Evolutionary conservation across 2,329 filamentous ascomycete genomes (phyloP), one percentile per base, ranked within the genome.

Genomic region (Aquanectria penicillioides): DNA sequence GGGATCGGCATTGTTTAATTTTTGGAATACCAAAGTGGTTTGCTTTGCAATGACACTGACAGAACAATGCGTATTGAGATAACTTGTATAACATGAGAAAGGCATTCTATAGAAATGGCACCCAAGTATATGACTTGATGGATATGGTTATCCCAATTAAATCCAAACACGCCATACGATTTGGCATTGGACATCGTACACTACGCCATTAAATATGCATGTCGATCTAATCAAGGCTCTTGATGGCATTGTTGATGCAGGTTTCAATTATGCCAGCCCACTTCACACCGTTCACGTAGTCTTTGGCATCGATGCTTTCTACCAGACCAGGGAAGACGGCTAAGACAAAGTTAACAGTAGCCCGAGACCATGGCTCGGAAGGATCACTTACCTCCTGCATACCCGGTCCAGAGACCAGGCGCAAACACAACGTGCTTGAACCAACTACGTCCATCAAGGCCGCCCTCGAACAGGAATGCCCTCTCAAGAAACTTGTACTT

Each of bases 341-440:
- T 84, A 15, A 1, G 17, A 13, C 1, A 6, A 50, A 15, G 25
- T 63, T 40, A 65, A 59, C n/a, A 13, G 6, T 6, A 18, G 6
- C 20, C 12, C 2, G 9, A 26, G 4, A 7, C 15, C 7, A n/a
- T 15, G 4, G 8, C n/a, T 20, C 17, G 11, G 26, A 3, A 10
- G 11, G 9, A 6, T 44, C 12, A 78, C 83, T 76, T 69, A 89
- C 86, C 85, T 71, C 93, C 94, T 0, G 93, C 81, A 75, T 97
- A 97, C 0, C 94, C 94, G 0, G 93, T 97, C 93, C 93, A 97
- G 43, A 94, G 74, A 0, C 94, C 94, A 0, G 94, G 94, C 1
- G 94, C 94, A 76, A 96, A 97, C 1, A 97, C 90, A 3, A 97
- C 90, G 70, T 97, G 94, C 79, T 97, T 97, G 80, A 94, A 98